Conservation (phyloP, 192 early-diverging fungal genomes). For the Entomortierella chlamydospora region DNA sequence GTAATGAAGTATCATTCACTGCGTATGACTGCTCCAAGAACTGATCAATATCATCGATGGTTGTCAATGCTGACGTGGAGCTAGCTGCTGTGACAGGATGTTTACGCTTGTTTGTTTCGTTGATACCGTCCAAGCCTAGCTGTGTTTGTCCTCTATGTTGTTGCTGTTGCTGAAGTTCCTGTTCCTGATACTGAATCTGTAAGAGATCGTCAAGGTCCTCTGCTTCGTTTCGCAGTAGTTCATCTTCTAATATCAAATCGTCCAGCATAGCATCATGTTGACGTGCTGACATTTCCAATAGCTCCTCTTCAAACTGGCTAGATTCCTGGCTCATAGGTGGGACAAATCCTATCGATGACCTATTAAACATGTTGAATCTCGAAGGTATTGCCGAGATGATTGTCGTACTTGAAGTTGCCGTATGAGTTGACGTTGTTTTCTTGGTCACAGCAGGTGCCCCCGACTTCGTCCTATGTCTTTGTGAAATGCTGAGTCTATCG, state of each 20-base stretch:
- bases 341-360: background rate
- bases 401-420: slow-evolving; percentile 34
- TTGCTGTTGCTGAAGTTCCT: slow-evolving; percentile 9
- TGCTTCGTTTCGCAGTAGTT: slow-evolving; percentile 25
- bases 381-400: slow-evolving; percentile 22
- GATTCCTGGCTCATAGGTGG: slow-evolving; percentile 5
- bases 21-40: slow-evolving; percentile 16
- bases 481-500: slow-evolving; percentile 38
- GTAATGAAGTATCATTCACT: background rate
- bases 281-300: slow-evolving; percentile 46
- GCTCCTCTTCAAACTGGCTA: slow-evolving; percentile 37
- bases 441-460: slow-evolving; percentile 8
- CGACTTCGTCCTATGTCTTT: slow-evolving; percentile 36
- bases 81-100: background rate
- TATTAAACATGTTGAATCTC: slow-evolving; percentile 12
- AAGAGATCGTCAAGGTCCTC: slow-evolving; percentile 19
- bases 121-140: background rate
- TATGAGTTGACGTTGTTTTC: slow-evolving; percentile 23
- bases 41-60: slow-evolving; percentile 19
- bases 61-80: background rate
- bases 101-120: slow-evolving; percentile 14
- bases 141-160: background rate
- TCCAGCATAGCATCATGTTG: slow-evolving; percentile 42
- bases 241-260: slow-evolving; percentile 36
- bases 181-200: slow-evolving; percentile 19